Base-by-base conservation (phyloP, 164 flowering plant genomes). In the Magnolia officinalis region DNA sequence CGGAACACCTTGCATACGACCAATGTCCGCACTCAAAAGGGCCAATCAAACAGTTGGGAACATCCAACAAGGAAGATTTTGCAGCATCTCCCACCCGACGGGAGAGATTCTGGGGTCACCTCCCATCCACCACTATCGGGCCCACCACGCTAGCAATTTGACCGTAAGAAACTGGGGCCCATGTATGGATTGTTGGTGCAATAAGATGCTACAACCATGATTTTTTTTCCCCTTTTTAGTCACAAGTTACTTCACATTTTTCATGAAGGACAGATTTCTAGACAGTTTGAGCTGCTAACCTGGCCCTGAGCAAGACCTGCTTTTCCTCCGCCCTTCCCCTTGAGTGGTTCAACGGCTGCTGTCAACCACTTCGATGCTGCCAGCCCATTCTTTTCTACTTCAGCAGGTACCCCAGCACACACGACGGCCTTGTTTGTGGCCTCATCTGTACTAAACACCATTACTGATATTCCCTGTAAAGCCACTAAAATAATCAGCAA, bases 241-340 rank as follows among this genome's bases (percentile, higher is more conserved):
- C 7, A 8, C 0, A 18, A 10, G 50, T 11, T 70, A 5, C 4
- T 29, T 69, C 18, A 19, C 18, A 29, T 31, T 70, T 70, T 29
- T 29, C 51, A 4, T 8, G 1, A 6, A 10, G 49, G n/a, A 19
- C 0, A 11, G 18, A 55, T 55, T 37, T 37, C 45, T 3, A 37
- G 45, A 55, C 13, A 26, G 29, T 26, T 26, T 26, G 18, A 16
- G 68, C 5, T 68, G 61, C 87, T 78, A 29, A 95, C 99, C 95
- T 96, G 99, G 80, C 97, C 98, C 74, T 91, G 88, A 31, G 97
- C 97, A 61, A 93, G 88, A 74, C 93, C 95, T 37, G 86, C 91
- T 82, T 94, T 94, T 67, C 97, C 97, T 80, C 99, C 99, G 21
- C 97, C 88, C 63, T 86, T 87, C 66, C 99, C 99, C 70, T 91